A percentile compares a stretch with the other conserved stretches of the same genome.
Evolutionary conservation across 176 grass and related monocot genomes (phyloP).

Genomic region (Aegilops speltoides): DNA sequence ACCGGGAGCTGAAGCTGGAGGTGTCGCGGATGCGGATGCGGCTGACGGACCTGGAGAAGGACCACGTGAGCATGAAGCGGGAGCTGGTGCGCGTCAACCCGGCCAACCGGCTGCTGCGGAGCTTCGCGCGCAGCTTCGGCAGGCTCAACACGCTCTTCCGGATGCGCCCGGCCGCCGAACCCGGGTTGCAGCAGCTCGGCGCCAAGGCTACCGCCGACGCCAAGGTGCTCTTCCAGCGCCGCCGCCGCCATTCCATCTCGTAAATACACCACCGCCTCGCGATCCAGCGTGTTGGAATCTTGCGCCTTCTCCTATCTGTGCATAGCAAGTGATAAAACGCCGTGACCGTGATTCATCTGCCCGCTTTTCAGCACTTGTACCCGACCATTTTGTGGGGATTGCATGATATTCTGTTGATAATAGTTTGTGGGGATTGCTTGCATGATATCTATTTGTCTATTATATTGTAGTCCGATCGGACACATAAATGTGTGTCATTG

Average conservation of each 20-base stretch:
- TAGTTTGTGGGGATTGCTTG: no score
- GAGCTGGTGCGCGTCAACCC: constrained; percentile 75
- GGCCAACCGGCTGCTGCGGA: constrained; percentile 69
- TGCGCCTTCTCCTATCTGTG: constrained; percentile 30
- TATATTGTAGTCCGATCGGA: no score
- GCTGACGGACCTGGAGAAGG: constrained; percentile 94
- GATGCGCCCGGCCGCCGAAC: constrained; percentile 41
- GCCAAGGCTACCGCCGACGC: constrained; percentile 62
- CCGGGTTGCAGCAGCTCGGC: constrained; percentile 38
- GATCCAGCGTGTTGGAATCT: not conserved
- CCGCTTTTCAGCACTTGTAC: not conserved
- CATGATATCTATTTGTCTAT: no score
- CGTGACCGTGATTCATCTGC: not conserved
- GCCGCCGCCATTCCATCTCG: constrained; percentile 59
- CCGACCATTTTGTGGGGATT: constrained; percentile 18
- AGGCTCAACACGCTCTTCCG: constrained; percentile 47
- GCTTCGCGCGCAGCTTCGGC: constrained; percentile 73
- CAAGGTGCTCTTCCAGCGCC: constrained; percentile 68
- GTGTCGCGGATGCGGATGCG: constrained; percentile 93
- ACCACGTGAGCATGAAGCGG: constrained; percentile 92
- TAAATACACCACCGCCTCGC: not conserved
- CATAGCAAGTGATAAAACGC: constrained; percentile 1
- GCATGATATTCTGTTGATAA: not conserved
- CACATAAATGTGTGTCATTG: no score
- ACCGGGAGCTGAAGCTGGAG: constrained; percentile 91